phyloP scores from a whole-genome alignment of 2,329 filamentous ascomycete genomes.

The Fusarium veterinarium region DNA sequence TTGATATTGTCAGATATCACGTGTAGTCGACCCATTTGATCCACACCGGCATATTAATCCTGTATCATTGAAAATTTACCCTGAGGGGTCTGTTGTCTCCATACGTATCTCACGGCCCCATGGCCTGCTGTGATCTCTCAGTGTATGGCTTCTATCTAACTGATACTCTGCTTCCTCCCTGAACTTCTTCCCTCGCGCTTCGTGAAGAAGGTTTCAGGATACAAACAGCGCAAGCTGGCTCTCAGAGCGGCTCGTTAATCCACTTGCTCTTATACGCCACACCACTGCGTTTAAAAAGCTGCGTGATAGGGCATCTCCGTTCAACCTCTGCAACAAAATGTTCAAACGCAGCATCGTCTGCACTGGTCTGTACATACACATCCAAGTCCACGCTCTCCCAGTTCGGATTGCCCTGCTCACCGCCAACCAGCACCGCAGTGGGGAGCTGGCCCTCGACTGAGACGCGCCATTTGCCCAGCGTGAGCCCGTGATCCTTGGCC shows the following conservation, averaged over 20 bases:
- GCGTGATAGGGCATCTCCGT: neutral
- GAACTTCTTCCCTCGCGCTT: rapidly evolving
- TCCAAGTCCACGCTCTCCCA: neutral
- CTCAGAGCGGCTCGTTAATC: neutral
- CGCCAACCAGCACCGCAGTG: neutral
- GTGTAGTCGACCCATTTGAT: no score
- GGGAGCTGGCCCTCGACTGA: neutral
- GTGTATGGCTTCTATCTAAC: neutral
- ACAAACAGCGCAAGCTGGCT: rapidly evolving
- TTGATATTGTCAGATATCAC: neutral
- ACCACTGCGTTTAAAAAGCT: neutral
- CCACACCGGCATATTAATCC: rapidly evolving
- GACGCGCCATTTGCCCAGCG: neutral
- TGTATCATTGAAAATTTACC: rapidly evolving
- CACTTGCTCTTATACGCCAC: neutral
- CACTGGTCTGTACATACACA: neutral
- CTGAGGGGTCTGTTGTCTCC: neutral
- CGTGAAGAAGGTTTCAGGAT: rapidly evolving
- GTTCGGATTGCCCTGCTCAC: neutral
- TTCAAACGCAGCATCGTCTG: neutral
- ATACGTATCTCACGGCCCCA: rapidly evolving
- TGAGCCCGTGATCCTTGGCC: neutral
- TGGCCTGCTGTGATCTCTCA: rapidly evolving
- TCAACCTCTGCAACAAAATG: neutral
- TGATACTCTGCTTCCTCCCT: neutral